Conservation (phyloP, 1,284 basidiomycete species). For the Melampsora abietis-canadensis region DNA sequence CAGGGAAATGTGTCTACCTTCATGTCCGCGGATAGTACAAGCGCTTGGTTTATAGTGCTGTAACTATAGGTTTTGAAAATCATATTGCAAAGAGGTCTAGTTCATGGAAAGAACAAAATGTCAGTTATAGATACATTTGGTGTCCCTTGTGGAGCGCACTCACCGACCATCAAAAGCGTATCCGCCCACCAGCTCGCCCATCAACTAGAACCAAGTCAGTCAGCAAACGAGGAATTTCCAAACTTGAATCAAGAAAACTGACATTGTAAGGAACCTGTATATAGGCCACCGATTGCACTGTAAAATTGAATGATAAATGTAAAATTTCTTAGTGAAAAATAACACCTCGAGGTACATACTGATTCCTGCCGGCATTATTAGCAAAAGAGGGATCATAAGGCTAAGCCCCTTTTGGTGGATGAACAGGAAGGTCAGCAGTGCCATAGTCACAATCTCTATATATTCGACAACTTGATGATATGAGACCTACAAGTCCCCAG, state of each 20-base stretch:
- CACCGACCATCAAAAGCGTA: conserved; percentile 27
- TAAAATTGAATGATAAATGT: background rate
- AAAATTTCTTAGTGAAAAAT: background rate
- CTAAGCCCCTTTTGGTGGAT: conserved; percentile 2
- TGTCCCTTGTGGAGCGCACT: background rate
- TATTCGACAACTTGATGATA: background rate
- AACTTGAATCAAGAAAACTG: background rate
- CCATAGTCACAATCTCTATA: background rate
- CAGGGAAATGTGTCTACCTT: conserved; percentile 17
- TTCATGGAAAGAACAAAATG: background rate
- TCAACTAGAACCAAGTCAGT: background rate
- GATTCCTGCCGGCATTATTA: conserved; percentile 29
- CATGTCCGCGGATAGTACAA: conserved; percentile 23
- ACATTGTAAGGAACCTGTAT: conserved; percentile 22
- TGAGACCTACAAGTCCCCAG: conserved; percentile 34
- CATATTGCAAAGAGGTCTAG: conserved; percentile 36
- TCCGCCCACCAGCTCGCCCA: conserved; percentile 39
- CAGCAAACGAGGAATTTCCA: background rate
- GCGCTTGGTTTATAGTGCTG: conserved; percentile 27
- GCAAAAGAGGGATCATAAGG: conserved; percentile 16
- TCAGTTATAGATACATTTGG: background rate
- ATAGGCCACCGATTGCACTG: conserved; percentile 31
- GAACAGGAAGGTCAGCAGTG: background rate
- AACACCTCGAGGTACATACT: background rate
- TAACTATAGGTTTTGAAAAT: conserved; percentile 38